Evolutionary conservation across 805 yeast genomes (phyloP), one percentile per base, ranked within the genome.

Genomic region (Yarrowia bubula): DNA sequence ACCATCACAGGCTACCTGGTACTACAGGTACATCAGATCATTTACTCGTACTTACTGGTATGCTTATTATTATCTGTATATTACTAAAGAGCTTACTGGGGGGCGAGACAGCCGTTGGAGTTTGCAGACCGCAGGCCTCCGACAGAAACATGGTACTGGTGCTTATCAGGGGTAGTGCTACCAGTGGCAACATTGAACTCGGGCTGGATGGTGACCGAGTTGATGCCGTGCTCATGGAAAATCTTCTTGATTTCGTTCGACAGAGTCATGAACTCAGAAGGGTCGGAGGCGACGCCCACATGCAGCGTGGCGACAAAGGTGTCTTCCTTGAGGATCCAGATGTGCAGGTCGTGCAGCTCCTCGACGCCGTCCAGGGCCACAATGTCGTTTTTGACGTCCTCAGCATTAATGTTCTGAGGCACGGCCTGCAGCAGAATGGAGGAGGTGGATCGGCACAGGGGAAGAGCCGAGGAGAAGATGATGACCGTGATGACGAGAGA

Each of bases 201-300:
- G 0, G 99, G 99, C 77, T 93, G 99, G 60, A 95, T 92, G 1
- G 99, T 93, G 17, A 93, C 96, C 41, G 95, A 88, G 72, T 92
- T 96, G 67, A 93, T 87, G 50, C 96, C 97, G 73, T 87, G 88
- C 32, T 82, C 85, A 71, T 90, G 96, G 71, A 93, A 81, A 51
- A 92, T 86, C 62, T 84, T 83, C 75, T 95, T 85, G 63, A 93
- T 93, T 66, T 84, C 83, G 57, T 85, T 80, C 8, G 96, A 96
- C 60, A 89, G 82, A n/a, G 77, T 75, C 65, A 87, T 76, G 74
- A 91, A 95, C 31, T 83, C 80, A 65, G 82, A 84, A n/a, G 91
- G 88, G 10, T 83, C 79, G 13, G 83, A 77, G 62, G 83, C 81
- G 47, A 95, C 81, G 71, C 91, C 90, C 44, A 92, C 88, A 75